These are phyloP conservation scores for Gnaphalium uliginosum DNA, from an alignment of 129 eudicot species.

Conservation along the genomic window DNA sequence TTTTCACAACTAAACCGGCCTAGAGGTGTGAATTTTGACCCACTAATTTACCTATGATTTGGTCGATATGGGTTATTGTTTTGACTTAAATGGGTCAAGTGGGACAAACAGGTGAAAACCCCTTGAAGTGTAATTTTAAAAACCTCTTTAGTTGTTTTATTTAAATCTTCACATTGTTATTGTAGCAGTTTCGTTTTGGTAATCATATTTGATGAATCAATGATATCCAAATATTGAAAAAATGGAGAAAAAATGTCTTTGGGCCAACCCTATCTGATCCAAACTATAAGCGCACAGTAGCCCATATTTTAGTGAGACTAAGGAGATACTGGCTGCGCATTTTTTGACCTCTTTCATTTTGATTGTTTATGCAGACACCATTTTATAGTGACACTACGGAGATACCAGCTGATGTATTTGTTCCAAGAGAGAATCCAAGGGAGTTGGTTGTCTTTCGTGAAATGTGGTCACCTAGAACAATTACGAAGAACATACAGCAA, in stretches of 20 bases:
- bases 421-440: constrained; percentile 70
- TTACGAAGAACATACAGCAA: constrained; percentile 14
- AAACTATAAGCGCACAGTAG: too few relatives aligned
- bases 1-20: neutral
- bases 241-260: neutral
- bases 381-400: constrained; percentile 40
- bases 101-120: neutral
- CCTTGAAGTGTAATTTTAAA: neutral
- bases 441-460: constrained; percentile 35
- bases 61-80: neutral
- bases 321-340: neutral
- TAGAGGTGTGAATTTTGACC: neutral
- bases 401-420: constrained; percentile 17
- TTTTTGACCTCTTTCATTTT: neutral
- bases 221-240: too few relatives aligned
- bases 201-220: neutral
- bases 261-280: neutral
- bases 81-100: neutral
- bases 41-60: neutral
- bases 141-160: neutral
- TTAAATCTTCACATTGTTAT: neutral
- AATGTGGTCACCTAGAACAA: constrained; percentile 19
- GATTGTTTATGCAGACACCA: constrained; percentile 46
- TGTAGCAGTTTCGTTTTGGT: neutral
- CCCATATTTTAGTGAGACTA: too few relatives aligned